Base-by-base conservation (phyloP, 106 monocot species). In the Acorus calamus region DNA sequence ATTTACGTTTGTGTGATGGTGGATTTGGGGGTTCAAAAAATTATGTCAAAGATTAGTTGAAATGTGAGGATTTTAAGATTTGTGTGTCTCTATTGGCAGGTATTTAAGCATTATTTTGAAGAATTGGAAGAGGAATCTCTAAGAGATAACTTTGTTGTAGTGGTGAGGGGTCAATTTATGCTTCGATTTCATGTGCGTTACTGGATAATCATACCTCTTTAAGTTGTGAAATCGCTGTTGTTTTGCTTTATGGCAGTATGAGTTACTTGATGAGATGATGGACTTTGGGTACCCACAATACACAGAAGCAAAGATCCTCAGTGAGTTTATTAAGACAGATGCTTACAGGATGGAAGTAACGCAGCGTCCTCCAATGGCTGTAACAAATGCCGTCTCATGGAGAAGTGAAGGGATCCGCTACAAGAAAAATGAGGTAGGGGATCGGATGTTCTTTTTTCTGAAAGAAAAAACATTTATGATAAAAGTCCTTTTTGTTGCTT, bases 321-420 rank as follows among this genome's bases (percentile, higher is more conserved):
- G 93, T 71, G 93, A 94, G 68, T 94, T 94, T 57, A 94, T 94
- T 55, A 89, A 94, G 77, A 94, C 89, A 14, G 93, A 94, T 81
- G 93, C 93, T 46, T 94, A 94, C 66, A 79, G 86, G 77, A 89
- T 94, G 93, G 93, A 94, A 67, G 93, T 94, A 12, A 71, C 75
- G 8, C 93, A 94, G 55, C 86, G 89, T 68, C 93, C 93, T 67
- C 93, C 93, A 4, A 94, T 94, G 93, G 93, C 93, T 48, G 89
- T 94, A 13, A 94, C 93, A 62, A 94, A 94, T 76, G 93, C 93
- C n/a, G 93, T 94, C 46, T 94, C 93, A 55, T 94, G 93, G 93
- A 80, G 93, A 13, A 94, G 93, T 66, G 93, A 94, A 77, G 93
- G 93, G 42, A 84, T 94, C 57, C 76, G 70, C 8, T 89, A 94